A percentile compares a stretch with the other conserved stretches of the same genome.
Evolutionary conservation across 1,284 basidiomycete genomes (phyloP).

Genomic region (Ustanciosporium gigantosporum): DNA sequence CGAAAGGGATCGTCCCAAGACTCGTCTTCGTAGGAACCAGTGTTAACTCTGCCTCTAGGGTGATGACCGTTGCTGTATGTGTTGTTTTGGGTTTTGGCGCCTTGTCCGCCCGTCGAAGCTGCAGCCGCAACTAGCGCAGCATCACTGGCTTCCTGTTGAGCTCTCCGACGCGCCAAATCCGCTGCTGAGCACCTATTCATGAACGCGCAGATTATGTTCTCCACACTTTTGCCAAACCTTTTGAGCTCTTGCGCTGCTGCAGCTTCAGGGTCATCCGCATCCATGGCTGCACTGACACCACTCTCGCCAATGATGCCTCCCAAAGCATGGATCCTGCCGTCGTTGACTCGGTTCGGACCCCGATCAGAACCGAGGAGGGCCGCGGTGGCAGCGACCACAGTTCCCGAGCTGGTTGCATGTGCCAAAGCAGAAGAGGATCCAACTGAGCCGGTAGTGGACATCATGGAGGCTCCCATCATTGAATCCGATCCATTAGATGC

Average conservation of each 20-base stretch:
- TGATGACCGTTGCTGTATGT: neutral
- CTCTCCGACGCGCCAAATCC: neutral
- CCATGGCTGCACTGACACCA: slow-evolving; percentile 36
- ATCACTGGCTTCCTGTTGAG: neutral
- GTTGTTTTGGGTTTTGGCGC: neutral
- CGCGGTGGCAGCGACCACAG: slow-evolving; percentile 4
- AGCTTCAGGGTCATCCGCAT: slow-evolving; percentile 45
- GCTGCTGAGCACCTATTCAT: slow-evolving; percentile 41
- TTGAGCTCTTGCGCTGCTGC: slow-evolving; percentile 49
- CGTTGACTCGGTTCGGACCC: slow-evolving; percentile 43
- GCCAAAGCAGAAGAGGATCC: neutral
- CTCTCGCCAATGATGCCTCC: slow-evolving; percentile 44
- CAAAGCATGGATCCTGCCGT: slow-evolving; percentile 35
- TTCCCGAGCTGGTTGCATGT: neutral
- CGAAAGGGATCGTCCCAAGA: slow-evolving; percentile 12
- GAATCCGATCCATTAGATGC: neutral
- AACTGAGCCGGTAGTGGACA: neutral
- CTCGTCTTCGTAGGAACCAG: neutral
- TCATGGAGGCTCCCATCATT: neutral
- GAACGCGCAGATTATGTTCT: slow-evolving; percentile 57
- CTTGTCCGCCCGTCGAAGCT: neutral
- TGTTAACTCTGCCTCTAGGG: too few species aligned
- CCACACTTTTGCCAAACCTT: slow-evolving; percentile 45
- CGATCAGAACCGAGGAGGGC: slow-evolving; percentile 12
- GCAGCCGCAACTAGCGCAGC: neutral